Conservation (phyloP, 805 yeast species). For the Myxozyma nipponensis region DNA sequence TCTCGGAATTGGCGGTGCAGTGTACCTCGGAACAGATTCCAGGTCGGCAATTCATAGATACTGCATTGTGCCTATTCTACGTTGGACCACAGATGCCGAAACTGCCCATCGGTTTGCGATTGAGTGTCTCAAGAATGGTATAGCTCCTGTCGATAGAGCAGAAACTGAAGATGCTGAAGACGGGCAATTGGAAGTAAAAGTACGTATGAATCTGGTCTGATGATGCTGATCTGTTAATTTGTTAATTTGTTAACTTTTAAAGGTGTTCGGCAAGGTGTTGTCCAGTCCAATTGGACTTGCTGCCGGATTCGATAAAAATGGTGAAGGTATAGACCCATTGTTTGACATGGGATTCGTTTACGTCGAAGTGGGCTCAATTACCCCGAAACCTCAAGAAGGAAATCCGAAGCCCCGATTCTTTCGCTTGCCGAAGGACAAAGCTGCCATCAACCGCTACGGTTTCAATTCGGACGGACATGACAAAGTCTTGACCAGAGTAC, state of each 20-base stretch:
- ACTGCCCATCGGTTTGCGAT: constrained; percentile 77
- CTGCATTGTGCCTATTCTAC: constrained; percentile 69
- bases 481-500: constrained; percentile 63
- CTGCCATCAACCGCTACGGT: constrained; percentile 92
- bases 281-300: constrained; percentile 86
- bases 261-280: constrained; percentile 60
- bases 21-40: constrained; percentile 64
- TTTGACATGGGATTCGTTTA: constrained; percentile 78
- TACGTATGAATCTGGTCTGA: constrained; percentile 6
- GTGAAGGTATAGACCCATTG: constrained; percentile 80
- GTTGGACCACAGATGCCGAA: constrained; percentile 76
- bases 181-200: constrained; percentile 48
- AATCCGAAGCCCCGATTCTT: constrained; percentile 92
- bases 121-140: constrained; percentile 60
- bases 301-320: constrained; percentile 94
- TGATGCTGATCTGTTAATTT: not conserved
- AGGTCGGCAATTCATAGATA: constrained; percentile 81
- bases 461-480: constrained; percentile 89
- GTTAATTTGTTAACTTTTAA: constrained; percentile 17
- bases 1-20: constrained; percentile 38
- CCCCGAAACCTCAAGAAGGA: constrained; percentile 91
- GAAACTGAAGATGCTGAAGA: constrained; percentile 49
- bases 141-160: constrained; percentile 50
- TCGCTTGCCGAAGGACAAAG: constrained; percentile 77
- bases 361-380: constrained; percentile 89